phyloP scores from a whole-genome alignment of 1,139 yeast genomes.

The Magnusiomyces magnusii region DNA sequence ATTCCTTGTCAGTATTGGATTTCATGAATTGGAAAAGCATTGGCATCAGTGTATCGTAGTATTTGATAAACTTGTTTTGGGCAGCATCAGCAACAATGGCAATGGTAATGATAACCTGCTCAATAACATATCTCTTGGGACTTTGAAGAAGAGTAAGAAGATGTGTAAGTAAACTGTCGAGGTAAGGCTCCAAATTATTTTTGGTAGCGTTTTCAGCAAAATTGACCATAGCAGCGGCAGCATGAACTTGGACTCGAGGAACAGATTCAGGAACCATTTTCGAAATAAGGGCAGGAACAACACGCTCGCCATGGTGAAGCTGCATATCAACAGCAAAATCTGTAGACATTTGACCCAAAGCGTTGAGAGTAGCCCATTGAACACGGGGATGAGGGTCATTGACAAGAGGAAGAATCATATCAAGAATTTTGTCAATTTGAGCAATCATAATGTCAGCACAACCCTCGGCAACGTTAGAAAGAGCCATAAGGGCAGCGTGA shows the following conservation, averaged over 20 bases:
- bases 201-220: constrained; percentile 89
- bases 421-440: constrained; percentile 75
- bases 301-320: constrained; percentile 65
- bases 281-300: constrained; percentile 82
- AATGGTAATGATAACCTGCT: constrained; percentile 92
- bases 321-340: constrained; percentile 91
- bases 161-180: constrained; percentile 70
- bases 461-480: constrained; percentile 96
- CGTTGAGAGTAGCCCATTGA: constrained; percentile 95
- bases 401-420: constrained; percentile 74
- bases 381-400: constrained; percentile 87
- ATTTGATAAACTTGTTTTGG: constrained; percentile 76
- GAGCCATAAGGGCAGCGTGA: constrained; percentile 95
- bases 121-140: constrained; percentile 90
- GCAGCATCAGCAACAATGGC: constrained; percentile 99
- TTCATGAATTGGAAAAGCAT: constrained; percentile 69
- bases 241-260: constrained; percentile 95
- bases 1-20: constrained; percentile 72
- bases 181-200: constrained; percentile 80
- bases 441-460: constrained; percentile 81
- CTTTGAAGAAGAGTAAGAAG: constrained; percentile 70
- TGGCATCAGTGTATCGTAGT: constrained; percentile 94
- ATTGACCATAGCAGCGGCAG: constrained; percentile 96
- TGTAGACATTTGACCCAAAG: constrained; percentile 96
- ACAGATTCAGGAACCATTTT: constrained; percentile 63